These are phyloP conservation scores for Lasiosphaeria hispida DNA, from an alignment of 495 filamentous ascomycete genomes.

Conservation along the genomic window DNA sequence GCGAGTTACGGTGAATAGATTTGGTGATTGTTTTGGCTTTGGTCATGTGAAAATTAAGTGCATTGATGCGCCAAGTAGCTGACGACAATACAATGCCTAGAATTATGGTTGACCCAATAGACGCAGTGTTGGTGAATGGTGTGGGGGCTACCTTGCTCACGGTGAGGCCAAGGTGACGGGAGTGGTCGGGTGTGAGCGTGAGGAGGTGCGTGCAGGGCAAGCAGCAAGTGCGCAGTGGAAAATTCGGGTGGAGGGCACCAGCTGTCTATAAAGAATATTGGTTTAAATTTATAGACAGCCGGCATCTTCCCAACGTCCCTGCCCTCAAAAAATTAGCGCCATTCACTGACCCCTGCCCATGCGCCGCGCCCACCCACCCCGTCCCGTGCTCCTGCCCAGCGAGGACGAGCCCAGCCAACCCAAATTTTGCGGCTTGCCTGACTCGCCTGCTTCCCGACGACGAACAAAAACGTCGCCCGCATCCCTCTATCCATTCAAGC, in stretches of 20 bases:
- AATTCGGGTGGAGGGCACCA: slow-evolving; percentile 39
- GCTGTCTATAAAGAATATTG: slow-evolving; percentile 40
- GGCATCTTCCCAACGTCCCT: slow-evolving; percentile 30
- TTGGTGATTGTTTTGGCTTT: too few species aligned
- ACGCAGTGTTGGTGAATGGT: too few species aligned
- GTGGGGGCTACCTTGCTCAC: slow-evolving; percentile 4
- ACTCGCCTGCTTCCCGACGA: not conserved
- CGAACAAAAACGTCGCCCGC: not conserved
- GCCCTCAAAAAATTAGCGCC: slow-evolving; percentile 34
- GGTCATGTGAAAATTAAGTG: too few species aligned
- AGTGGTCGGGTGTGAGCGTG: slow-evolving; percentile 14
- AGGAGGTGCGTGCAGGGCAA: slow-evolving; percentile 25
- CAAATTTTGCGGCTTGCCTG: not conserved
- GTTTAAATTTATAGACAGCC: slow-evolving; percentile 43
- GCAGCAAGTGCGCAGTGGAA: slow-evolving; percentile 28
- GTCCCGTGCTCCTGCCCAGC: slow-evolving; percentile 4
- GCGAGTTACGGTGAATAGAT: too few species aligned
- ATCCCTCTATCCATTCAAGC: not conserved
- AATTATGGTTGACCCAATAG: too few species aligned
- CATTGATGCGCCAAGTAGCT: too few species aligned
- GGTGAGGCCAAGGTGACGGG: slow-evolving; percentile 13
- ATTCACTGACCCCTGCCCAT: slow-evolving; percentile 28
- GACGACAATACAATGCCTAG: too few species aligned
- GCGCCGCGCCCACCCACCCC: slow-evolving; percentile 17
- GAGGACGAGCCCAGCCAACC: not conserved